Evolutionary conservation across 257 asterid genomes (phyloP).

Genomic region (Coffea eugenioides): DNA sequence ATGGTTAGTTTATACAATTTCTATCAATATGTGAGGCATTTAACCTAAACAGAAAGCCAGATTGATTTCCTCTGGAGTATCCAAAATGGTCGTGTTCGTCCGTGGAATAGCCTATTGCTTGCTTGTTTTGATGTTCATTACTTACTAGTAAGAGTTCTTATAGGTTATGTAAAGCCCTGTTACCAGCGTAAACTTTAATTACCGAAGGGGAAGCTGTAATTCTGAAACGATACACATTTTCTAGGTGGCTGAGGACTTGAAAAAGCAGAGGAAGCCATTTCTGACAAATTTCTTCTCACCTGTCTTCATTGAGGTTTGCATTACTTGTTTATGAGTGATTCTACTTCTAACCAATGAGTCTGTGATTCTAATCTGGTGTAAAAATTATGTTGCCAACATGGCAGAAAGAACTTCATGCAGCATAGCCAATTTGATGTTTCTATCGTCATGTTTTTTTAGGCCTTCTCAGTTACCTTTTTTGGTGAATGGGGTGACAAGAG

Average conservation of each 20-base stretch:
- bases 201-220: too few relatives aligned
- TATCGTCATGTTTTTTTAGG: neutral
- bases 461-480: constrained; percentile 7
- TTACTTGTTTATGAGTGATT: neutral
- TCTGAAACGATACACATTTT: neutral
- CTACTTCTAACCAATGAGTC: neutral
- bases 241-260: neutral
- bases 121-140: too few relatives aligned
- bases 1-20: neutral
- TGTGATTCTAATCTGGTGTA: neutral
- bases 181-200: too few relatives aligned
- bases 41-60: too few relatives aligned
- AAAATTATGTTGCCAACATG: neutral
- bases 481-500: constrained; percentile 13
- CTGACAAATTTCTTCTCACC: neutral
- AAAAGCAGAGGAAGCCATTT: neutral
- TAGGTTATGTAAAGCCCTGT: too few relatives aligned
- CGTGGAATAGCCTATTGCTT: too few relatives aligned
- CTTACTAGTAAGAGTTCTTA: too few relatives aligned
- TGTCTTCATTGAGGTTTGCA: neutral
- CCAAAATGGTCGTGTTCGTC: too few relatives aligned
- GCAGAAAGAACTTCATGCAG: neutral
- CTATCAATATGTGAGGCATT: neutral
- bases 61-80: too few relatives aligned
- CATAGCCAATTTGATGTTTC: neutral